Base-by-base conservation (phyloP, 371 early-diverging fungal genomes). In the Parasitella parasitica region DNA sequence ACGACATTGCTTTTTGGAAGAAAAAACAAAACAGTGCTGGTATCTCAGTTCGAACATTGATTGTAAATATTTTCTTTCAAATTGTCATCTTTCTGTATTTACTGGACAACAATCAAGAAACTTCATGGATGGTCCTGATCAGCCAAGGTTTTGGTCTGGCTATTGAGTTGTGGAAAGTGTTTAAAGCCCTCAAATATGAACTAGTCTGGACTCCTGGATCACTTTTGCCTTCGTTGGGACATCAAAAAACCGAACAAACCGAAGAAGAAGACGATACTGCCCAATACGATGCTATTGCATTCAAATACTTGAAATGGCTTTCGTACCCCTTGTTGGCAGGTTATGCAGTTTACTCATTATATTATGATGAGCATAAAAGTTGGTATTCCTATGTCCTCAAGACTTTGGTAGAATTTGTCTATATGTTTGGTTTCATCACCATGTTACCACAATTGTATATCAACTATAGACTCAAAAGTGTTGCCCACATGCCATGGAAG, bases 371-470 rank as follows among this genome's bases (percentile, higher is more conserved):
- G 57, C 94, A 95, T 78, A 94, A 93, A 86, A 83, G 89, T 36
- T 96, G 95, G 96, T 96, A 95, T 72, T 93, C 94, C 11, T 96
- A 86, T 71, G 75, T 96, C n/a, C 73, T 95, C 37, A 81, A 87
- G 54, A 95, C 94, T 0, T 69, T 93, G 57, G 97, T 96, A 18
- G 94, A 95, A 5, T 95, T 88, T 56, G 89, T 91, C 3, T 91
- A 89, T 73, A 83, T 88, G 56, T 90, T 92, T 80, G 94, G 96
- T 2, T 97, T 97, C 67, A 91, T 95, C 61, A 89, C 89, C 61
- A 93, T 95, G 94, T 87, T 92, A 0, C 97, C 97, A 6, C 96
- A 95, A 73, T 72, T 97, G 50, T 95, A 93, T 70, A 94, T 97
- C 82, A 97, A 97, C 78, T 89, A 91, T 67, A 91, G 92, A 68